phyloP scores from a whole-genome alignment of 139 green algal genomes.

The Auxenochlorella protothecoides region DNA sequence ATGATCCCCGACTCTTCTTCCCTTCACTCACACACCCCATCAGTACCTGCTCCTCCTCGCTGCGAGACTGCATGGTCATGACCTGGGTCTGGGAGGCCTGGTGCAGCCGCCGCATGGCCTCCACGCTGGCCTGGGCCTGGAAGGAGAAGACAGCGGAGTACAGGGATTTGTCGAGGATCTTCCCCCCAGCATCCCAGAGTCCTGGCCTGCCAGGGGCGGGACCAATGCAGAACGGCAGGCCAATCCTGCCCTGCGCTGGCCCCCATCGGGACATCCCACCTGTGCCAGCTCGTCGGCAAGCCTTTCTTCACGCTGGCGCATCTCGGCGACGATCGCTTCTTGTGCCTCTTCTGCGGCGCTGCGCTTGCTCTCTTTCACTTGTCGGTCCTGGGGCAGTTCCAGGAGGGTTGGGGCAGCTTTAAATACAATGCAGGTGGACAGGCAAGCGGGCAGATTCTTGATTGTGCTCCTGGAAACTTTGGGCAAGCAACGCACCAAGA shows the following conservation, averaged over 20 bases:
- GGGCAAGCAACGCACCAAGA: too few species aligned
- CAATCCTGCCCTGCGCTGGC: too few species aligned
- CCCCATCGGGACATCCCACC: too few species aligned
- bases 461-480: too few species aligned
- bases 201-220: too few species aligned
- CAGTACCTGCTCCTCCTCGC: conserved; percentile 45
- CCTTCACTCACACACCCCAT: conserved; percentile 11
- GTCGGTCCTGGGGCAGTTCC: conserved; percentile 34
- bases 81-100: conserved; percentile 44
- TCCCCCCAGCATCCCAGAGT: too few species aligned
- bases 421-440: neutral
- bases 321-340: conserved; percentile 13
- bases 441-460: neutral
- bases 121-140: conserved; percentile 41
- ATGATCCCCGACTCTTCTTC: conserved; percentile 26
- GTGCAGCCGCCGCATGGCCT: conserved; percentile 60
- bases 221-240: too few species aligned
- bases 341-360: conserved; percentile 9
- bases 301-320: conserved; percentile 34
- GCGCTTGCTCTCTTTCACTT: conserved; percentile 37
- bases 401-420: conserved; percentile 31
- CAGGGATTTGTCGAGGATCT: too few species aligned
- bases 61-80: conserved; percentile 36
- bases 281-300: conserved; percentile 52
- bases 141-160: too few species aligned